phyloP scores from a whole-genome alignment of 1,284 basidiomycete species.

The Trichosporon ovoides region DNA sequence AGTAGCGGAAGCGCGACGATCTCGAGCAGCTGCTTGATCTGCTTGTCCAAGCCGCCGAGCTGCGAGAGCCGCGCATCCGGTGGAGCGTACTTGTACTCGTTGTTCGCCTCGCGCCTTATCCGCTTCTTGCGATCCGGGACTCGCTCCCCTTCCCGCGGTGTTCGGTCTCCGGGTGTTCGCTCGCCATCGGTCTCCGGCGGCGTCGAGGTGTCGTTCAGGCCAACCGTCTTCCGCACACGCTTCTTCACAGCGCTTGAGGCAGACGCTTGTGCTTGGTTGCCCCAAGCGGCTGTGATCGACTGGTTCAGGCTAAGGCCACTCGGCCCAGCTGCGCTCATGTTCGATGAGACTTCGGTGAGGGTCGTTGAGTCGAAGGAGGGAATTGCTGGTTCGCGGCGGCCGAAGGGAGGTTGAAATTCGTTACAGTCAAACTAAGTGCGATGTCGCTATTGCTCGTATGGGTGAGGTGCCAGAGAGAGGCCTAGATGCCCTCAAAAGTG shows the following conservation, averaged over 20 bases:
- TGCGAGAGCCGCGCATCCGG: slow-evolving; percentile 59
- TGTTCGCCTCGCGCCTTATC: slow-evolving; percentile 14
- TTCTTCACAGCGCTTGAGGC: slow-evolving; percentile 8
- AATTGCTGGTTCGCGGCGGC: no score
- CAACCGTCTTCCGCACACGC: slow-evolving; percentile 17
- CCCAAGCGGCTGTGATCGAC: slow-evolving; percentile 44
- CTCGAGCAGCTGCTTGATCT: slow-evolving; percentile 89
- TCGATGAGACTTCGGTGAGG: not conserved
- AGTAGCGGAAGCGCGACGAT: slow-evolving; percentile 90
- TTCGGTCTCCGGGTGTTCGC: not conserved
- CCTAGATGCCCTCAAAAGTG: no score
- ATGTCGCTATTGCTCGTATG: no score
- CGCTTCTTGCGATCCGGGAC: slow-evolving; percentile 6
- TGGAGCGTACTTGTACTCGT: slow-evolving; percentile 40
- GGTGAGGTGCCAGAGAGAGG: no score
- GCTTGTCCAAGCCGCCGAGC: slow-evolving; percentile 78
- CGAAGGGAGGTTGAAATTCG: no score
- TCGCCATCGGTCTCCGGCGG: slow-evolving; percentile 11
- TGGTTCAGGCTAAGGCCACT: slow-evolving; percentile 30
- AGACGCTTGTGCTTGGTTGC: slow-evolving; percentile 11
- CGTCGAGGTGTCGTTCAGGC: slow-evolving; percentile 17
- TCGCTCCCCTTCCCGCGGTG: not conserved
- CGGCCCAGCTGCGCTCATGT: slow-evolving; percentile 15
- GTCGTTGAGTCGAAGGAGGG: no score
- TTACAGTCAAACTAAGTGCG: no score